These are phyloP conservation scores for Ganoderma sinense DNA, from an alignment of 1,284 basidiomycete genomes.

Conservation along the genomic window DNA sequence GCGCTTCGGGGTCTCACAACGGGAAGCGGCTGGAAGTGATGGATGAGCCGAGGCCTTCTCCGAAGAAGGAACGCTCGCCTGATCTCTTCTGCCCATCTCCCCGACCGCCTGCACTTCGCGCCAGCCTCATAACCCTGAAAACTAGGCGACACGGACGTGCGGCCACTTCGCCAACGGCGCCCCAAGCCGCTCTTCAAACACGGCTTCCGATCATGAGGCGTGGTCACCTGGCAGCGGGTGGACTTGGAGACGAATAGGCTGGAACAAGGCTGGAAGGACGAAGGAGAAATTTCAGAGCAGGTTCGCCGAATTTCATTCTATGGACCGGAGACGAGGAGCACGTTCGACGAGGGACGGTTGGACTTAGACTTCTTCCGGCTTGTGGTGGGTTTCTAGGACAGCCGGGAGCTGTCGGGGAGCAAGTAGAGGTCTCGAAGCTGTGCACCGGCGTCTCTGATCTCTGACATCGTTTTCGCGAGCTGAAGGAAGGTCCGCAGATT, in stretches of 20 bases:
- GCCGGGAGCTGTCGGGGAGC: background rate
- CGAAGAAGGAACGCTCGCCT: constrained; percentile 1
- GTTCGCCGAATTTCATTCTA: background rate
- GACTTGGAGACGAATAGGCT: background rate
- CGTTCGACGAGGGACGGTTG: background rate
- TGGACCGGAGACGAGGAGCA: background rate
- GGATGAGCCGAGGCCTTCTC: background rate
- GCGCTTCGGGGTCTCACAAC: background rate
- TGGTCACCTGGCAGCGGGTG: constrained; percentile 7
- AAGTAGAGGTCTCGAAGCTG: background rate
- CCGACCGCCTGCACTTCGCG: constrained; percentile 1
- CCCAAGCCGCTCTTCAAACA: background rate
- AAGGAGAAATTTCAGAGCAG: background rate
- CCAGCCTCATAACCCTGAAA: background rate
- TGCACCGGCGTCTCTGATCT: background rate
- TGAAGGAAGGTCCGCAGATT: background rate
- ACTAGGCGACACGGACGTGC: constrained; percentile 12
- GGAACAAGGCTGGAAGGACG: background rate
- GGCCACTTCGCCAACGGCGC: constrained; percentile 4
- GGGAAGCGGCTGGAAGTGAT: background rate
- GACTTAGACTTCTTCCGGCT: background rate
- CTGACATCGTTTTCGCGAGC: background rate
- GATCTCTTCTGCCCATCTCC: constrained; percentile 1
- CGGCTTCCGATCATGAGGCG: constrained; percentile 7
- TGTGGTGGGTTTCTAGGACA: background rate